A percentile compares a stretch with the other conserved stretches of the same genome.
phyloP scores from a whole-genome alignment of 352 stramenopile genomes.

The Phytophthora crassamura region DNA sequence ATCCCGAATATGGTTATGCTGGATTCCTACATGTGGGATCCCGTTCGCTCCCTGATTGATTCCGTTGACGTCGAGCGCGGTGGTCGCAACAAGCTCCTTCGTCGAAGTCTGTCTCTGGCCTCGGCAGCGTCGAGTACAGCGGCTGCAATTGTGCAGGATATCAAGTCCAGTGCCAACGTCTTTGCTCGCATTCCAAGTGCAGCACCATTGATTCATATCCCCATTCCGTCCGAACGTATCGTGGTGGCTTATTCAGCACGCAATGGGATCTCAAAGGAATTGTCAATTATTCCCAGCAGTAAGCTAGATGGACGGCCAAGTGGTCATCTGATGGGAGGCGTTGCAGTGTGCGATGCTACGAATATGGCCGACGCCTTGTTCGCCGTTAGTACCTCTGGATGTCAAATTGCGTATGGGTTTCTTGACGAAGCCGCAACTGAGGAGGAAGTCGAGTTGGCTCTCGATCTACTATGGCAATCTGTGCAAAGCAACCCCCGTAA shows the following conservation, averaged over 20 bases:
- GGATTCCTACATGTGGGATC: slow-evolving; percentile 72
- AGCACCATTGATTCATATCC: slow-evolving; percentile 55
- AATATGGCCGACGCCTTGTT: slow-evolving; percentile 52
- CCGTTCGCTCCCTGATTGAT: slow-evolving; percentile 69
- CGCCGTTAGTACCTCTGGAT: slow-evolving; percentile 52
- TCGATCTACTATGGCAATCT: slow-evolving; percentile 47
- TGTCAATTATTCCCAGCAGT: slow-evolving; percentile 50
- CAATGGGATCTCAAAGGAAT: slow-evolving; percentile 45
- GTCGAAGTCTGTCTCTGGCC: slow-evolving; percentile 60
- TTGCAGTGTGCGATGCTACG: slow-evolving; percentile 25
- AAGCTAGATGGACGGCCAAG: slow-evolving; percentile 65
- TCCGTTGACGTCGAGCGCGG: slow-evolving; percentile 69
- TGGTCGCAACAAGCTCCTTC: slow-evolving; percentile 52
- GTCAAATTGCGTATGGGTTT: slow-evolving; percentile 62
- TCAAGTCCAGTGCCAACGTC: slow-evolving; percentile 59
- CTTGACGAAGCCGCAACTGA: slow-evolving; percentile 50
- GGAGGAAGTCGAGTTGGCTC: slow-evolving; percentile 51
- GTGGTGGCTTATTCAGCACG: slow-evolving; percentile 57
- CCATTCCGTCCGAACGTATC: slow-evolving; percentile 56
- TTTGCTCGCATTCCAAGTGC: slow-evolving; percentile 64
- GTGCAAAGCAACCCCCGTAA: slow-evolving; percentile 51
- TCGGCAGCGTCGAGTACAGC: slow-evolving; percentile 68
- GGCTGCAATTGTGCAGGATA: slow-evolving; percentile 74
- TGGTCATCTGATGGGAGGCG: slow-evolving; percentile 64
- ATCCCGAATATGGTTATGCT: slow-evolving; percentile 59